Conservation (phyloP, 2,329 filamentous ascomycete genomes). For the Penicillium palitans region DNA sequence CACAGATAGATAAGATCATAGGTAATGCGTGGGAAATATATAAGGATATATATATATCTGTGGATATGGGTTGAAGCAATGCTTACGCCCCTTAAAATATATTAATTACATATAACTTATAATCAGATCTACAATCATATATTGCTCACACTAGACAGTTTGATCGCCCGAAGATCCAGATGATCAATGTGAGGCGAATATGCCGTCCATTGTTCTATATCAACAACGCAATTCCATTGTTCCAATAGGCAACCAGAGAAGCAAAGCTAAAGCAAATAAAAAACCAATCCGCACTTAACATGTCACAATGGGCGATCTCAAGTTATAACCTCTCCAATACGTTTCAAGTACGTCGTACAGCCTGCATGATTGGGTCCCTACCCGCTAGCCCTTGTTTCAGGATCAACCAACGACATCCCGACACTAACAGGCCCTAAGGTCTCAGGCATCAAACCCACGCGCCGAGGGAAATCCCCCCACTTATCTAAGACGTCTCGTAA, state of each 20-base stretch:
- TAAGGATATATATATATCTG: neutral
- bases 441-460: slow-evolving; percentile 16
- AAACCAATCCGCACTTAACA: neutral
- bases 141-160: neutral
- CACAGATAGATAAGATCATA: too few relatives aligned
- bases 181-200: slow-evolving; percentile 1
- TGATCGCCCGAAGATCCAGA: slow-evolving; percentile 4
- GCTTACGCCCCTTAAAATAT: neutral
- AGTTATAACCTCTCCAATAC: neutral
- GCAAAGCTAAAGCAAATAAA: neutral
- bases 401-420: slow-evolving; percentile 5
- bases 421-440: slow-evolving; percentile 1
- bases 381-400: slow-evolving; percentile 24
- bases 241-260: neutral
- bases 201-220: neutral
- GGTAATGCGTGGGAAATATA: neutral
- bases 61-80: neutral
- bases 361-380: slow-evolving; percentile 20
- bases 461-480: slow-evolving; percentile 17
- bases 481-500: slow-evolving; percentile 12
- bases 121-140: neutral
- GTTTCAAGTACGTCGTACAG: slow-evolving; percentile 17
- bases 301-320: neutral
- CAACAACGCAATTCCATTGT: neutral
- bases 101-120: neutral